phyloP scores from a whole-genome alignment of 345 rosid species.

The Euphorbia pulcherrima region DNA sequence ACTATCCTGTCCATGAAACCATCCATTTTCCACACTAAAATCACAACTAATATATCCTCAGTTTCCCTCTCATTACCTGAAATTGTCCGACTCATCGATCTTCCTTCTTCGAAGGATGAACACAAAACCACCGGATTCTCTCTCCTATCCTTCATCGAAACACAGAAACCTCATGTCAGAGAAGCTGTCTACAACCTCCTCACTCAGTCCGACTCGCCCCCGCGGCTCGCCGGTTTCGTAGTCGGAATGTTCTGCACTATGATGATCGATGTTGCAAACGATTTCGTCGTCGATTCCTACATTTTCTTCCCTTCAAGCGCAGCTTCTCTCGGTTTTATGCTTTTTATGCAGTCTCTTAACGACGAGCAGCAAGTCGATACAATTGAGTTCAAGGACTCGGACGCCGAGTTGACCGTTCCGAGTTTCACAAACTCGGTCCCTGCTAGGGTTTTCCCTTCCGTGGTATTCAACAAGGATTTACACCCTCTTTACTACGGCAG shows the following conservation, averaged over 20 bases:
- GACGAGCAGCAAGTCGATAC: conserved; percentile 9
- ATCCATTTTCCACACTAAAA: not conserved
- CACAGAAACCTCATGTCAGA: conserved; percentile 9
- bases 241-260: conserved; percentile 10
- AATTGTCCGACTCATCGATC: not conserved
- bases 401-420: not conserved
- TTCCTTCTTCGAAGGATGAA: not conserved
- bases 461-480: not conserved
- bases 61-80: not conserved
- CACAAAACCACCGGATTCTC: not conserved
- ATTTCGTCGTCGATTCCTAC: conserved; percentile 13
- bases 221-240: conserved; percentile 5
- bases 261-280: conserved; percentile 17
- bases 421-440: conserved; percentile 7
- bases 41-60: not conserved
- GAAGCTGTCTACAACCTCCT: not conserved
- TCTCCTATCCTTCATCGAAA: not conserved
- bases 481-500: conserved; percentile 3
- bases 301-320: conserved; percentile 14
- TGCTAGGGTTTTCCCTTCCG: conserved; percentile 4
- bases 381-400: not conserved
- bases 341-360: conserved; percentile 3
- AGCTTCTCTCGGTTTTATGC: conserved; percentile 11
- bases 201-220: not conserved
- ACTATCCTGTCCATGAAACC: conserved; percentile 13